Evolutionary conservation across 1,139 yeast species (phyloP).

Genomic region (Nakaseomyces uthaithaninus): DNA sequence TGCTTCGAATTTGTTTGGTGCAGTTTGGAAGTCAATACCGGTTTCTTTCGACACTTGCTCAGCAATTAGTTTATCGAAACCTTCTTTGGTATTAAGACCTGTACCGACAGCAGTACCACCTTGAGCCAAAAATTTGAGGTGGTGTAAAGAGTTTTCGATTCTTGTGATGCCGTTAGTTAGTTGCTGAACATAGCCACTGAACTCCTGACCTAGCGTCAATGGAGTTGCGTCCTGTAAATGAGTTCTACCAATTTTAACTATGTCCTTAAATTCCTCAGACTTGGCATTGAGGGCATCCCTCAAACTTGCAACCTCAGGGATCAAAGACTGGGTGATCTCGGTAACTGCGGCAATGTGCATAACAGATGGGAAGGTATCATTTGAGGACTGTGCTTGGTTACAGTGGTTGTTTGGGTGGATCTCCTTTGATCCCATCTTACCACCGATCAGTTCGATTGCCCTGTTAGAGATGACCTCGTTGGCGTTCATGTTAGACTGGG

Average conservation of each 20-base stretch:
- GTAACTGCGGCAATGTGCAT: slow-evolving; percentile 98
- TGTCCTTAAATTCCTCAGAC: slow-evolving; percentile 72
- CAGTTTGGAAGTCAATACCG: slow-evolving; percentile 82
- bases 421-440: slow-evolving; percentile 77
- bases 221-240: slow-evolving; percentile 99
- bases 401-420: slow-evolving; percentile 99
- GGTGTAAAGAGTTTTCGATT: slow-evolving; percentile 67
- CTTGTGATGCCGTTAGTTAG: slow-evolving; percentile 83
- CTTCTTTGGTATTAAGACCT: slow-evolving; percentile 85
- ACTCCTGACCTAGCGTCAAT: slow-evolving; percentile 94
- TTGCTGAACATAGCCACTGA: slow-evolving; percentile 93
- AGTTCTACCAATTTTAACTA: slow-evolving; percentile 97
- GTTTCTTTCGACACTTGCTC: slow-evolving; percentile 62
- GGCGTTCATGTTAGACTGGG: slow-evolving; percentile 98
- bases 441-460: slow-evolving; percentile 93
- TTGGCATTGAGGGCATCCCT: slow-evolving; percentile 71
- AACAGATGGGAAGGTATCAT: slow-evolving; percentile 98
- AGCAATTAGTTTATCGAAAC: slow-evolving; percentile 70
- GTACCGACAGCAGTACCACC: slow-evolving; percentile 99
- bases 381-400: slow-evolving; percentile 96
- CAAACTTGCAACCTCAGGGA: slow-evolving; percentile 72
- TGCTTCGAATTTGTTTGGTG: slow-evolving; percentile 98
- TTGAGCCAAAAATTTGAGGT: slow-evolving; percentile 80
- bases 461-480: slow-evolving; percentile 97
- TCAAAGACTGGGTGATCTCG: slow-evolving; percentile 64